Conservation (phyloP, 2,329 filamentous ascomycete genomes). For the Simplicillium aogashimaense region DNA sequence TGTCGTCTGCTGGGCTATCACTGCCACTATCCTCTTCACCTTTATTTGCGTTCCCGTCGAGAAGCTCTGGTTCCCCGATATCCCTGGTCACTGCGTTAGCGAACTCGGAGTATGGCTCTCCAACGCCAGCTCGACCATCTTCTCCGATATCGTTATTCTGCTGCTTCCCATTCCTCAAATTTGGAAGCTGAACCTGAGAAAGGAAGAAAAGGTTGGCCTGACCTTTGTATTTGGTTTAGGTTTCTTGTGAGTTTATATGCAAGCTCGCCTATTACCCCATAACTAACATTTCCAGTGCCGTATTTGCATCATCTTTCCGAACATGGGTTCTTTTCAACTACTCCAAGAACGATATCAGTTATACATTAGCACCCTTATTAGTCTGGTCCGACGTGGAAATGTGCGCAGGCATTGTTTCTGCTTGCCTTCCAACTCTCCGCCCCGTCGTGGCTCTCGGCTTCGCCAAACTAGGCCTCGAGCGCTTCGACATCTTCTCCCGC, state of each 20-base stretch:
- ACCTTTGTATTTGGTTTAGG: slow-evolving; percentile 33
- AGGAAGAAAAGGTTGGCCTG: slow-evolving; percentile 30
- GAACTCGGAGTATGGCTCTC: slow-evolving; percentile 39
- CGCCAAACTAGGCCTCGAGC: slow-evolving; percentile 3
- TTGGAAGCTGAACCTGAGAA: slow-evolving; percentile 32
- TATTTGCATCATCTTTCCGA: slow-evolving; percentile 38
- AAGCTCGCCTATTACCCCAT: not conserved
- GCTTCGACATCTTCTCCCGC: not conserved
- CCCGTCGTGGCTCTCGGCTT: slow-evolving; percentile 25
- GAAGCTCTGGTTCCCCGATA: slow-evolving; percentile 34
- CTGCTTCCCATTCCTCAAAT: slow-evolving; percentile 32
- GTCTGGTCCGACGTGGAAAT: slow-evolving; percentile 40
- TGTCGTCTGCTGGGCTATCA: slow-evolving; percentile 35
- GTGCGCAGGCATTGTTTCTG: slow-evolving; percentile 39
- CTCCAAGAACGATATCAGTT: slow-evolving; percentile 26
- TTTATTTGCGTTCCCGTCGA: slow-evolving; percentile 41
- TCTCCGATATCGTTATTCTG: slow-evolving; percentile 35
- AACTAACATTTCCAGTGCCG: slow-evolving; percentile 19
- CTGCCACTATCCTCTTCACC: slow-evolving; percentile 36
- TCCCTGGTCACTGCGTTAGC: slow-evolving; percentile 37
- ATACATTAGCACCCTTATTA: slow-evolving; percentile 33
- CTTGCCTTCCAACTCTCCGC: slow-evolving; percentile 41
- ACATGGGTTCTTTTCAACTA: slow-evolving; percentile 36
- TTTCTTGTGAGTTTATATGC: slow-evolving; percentile 25
- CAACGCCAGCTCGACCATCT: slow-evolving; percentile 35